A percentile compares a stretch with the other conserved stretches of the same genome.
phyloP scores from a whole-genome alignment of 176 grass and related monocot genomes.

The Paspalum vaginatum region DNA sequence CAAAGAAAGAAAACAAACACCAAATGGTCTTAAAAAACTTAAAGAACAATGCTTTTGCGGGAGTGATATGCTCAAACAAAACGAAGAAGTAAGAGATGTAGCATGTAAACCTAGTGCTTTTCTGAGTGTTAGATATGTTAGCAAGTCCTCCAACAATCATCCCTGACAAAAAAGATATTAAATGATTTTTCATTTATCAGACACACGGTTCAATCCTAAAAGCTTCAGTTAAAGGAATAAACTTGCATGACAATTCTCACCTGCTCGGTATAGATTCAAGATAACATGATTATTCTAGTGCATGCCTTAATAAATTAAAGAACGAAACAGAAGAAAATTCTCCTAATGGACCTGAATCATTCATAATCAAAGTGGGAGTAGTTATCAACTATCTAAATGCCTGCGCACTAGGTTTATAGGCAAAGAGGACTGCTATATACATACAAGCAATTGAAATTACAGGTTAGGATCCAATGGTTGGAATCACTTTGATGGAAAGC shows the following conservation, averaged over 20 bases:
- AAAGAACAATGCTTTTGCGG: constrained; percentile 19
- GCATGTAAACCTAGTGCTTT: constrained; percentile 67
- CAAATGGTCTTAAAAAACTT: constrained; percentile 20
- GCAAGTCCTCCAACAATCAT: constrained; percentile 87
- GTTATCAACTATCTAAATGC: not conserved
- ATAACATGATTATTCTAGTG: not conserved
- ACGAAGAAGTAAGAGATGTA: constrained; percentile 4
- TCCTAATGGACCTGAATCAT: not conserved
- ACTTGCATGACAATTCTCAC: constrained; percentile 4
- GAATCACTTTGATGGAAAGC: no score
- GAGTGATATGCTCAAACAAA: not conserved
- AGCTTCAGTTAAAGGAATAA: not conserved
- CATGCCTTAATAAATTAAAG: not conserved
- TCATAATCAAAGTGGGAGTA: not conserved
- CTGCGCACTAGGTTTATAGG: no score
- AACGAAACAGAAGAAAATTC: not conserved
- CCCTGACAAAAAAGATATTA: constrained; percentile 47
- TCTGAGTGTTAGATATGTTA: constrained; percentile 85
- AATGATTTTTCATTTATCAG: constrained; percentile 22
- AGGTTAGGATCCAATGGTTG: no score
- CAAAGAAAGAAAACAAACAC: constrained; percentile 26
- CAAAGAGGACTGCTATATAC: no score
- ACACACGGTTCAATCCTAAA: not conserved
- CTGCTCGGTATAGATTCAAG: not conserved
- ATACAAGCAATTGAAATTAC: no score